Evolutionary conservation across 2,329 filamentous ascomycete genomes (phyloP), one percentile per base, ranked within the genome.

Genomic region (Cladosporium sp.): DNA sequence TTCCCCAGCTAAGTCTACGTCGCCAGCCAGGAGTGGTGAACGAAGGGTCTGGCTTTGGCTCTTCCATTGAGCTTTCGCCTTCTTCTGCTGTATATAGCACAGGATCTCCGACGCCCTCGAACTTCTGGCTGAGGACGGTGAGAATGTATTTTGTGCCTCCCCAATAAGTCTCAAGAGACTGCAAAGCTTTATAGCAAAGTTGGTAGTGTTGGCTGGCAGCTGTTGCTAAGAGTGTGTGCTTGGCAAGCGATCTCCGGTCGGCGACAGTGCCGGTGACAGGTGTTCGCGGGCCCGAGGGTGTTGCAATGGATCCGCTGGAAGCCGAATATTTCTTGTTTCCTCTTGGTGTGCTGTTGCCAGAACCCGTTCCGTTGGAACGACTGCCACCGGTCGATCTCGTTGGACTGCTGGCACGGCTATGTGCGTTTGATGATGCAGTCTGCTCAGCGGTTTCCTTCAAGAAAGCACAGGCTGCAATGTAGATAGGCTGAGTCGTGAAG

Each of bases 391-490:
- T 28, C 9, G 59, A 59, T 9, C 42, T 52, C 2, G 57, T 47
- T 35, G 85, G 83, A 55, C 84, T 79, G 34, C 34, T 62, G 9
- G 66, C 62, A 9, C 70, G 64, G 0, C 87, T 89, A 25, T 86
- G 70, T 19, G 85, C 79, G 58, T 86, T 80, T 3, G 81, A 84
- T 0, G 87, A 87, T 20, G 77, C 75, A 0, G 87, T 86, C 61
- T 85, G 86, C 13, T 87, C 82, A 3, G 84, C 86, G 4, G 89
- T 90, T 69, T 96, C 91, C 75, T 91, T 90, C 15, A 96, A 76
- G 65, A 96, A 96, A 0, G 91, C 91, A 68, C 90, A 95, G 0
- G 90, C 91, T 0, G 91, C 91, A 60, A 96, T 93, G 65, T 95
- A 96, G 67, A 95, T 95, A 0, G 91, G 91, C 71, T 96, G 91